phyloP scores from a whole-genome alignment of 2,329 filamentous ascomycete species.

The Microdochium trichocladiopsis region DNA sequence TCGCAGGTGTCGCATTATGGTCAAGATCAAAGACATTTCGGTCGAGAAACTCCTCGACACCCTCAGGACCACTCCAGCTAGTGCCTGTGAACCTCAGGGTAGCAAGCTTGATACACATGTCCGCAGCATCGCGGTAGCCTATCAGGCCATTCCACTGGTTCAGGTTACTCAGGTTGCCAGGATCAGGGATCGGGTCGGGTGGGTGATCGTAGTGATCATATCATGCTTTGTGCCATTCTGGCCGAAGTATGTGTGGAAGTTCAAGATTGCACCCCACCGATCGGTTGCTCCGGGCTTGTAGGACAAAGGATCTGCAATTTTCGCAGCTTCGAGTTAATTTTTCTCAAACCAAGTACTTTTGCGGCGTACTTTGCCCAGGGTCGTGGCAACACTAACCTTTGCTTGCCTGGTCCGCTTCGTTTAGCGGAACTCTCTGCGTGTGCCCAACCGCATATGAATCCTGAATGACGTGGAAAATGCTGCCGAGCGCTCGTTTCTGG shows the following conservation, averaged over 20 bases:
- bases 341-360: too few relatives aligned
- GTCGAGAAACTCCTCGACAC: neutral
- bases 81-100: neutral
- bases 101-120: neutral
- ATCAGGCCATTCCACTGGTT: neutral
- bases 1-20: neutral
- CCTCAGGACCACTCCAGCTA: neutral
- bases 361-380: too few relatives aligned
- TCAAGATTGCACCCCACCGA: neutral
- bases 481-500: conserved; percentile 4
- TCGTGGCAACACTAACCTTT: neutral
- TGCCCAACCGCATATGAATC: conserved; percentile 8
- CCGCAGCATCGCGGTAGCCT: neutral
- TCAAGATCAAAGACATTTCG: neutral
- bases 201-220: neutral
- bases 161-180: neutral
- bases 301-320: neutral
- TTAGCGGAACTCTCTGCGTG: conserved; percentile 3
- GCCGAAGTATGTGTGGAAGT: neutral
- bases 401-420: neutral
- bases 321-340: too few relatives aligned
- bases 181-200: neutral
- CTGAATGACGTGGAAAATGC: conserved; percentile 6
- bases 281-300: neutral
- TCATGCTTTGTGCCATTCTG: neutral